Evolutionary conservation across 495 filamentous ascomycete genomes (phyloP).

Genomic region (Podospora pseudoanserina): DNA sequence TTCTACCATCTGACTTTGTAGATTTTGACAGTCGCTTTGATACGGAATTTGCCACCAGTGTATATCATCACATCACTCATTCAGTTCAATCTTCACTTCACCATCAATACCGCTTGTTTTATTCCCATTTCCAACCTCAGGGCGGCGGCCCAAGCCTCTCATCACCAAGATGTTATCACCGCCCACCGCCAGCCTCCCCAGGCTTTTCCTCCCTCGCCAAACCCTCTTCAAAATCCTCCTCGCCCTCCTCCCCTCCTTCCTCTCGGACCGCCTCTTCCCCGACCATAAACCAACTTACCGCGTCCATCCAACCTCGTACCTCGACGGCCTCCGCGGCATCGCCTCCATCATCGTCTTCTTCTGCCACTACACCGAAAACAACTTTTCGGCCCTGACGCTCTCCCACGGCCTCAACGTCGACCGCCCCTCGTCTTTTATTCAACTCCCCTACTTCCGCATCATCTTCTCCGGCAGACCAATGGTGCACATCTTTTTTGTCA

Average conservation of each 20-base stretch:
- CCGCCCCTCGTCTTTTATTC: constrained; percentile 42
- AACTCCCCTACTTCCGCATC: constrained; percentile 61
- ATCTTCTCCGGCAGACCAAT: constrained; percentile 63
- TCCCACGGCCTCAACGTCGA: constrained; percentile 45
- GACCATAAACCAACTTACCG: constrained; percentile 27
- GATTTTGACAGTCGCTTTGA: neutral
- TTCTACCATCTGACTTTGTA: neutral
- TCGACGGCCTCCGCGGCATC: constrained; percentile 55
- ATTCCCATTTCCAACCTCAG: neutral
- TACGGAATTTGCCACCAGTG: neutral
- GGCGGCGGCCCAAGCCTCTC: neutral
- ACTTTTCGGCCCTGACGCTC: constrained; percentile 34
- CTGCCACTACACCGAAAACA: constrained; percentile 47
- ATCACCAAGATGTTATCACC: constrained; percentile 3
- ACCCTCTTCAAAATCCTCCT: constrained; percentile 18
- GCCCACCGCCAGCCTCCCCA: neutral
- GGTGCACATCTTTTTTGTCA: constrained; percentile 72
- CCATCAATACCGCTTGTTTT: neutral
- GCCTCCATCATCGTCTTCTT: constrained; percentile 53
- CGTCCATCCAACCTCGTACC: constrained; percentile 48
- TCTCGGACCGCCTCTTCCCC: constrained; percentile 31
- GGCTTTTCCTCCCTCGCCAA: constrained; percentile 1
- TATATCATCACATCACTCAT: neutral
- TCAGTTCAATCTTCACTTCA: neutral
- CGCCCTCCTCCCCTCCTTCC: constrained; percentile 32